Base-by-base conservation (phyloP, 2,329 filamentous ascomycete species). In the Apiospora pterosperma region DNA sequence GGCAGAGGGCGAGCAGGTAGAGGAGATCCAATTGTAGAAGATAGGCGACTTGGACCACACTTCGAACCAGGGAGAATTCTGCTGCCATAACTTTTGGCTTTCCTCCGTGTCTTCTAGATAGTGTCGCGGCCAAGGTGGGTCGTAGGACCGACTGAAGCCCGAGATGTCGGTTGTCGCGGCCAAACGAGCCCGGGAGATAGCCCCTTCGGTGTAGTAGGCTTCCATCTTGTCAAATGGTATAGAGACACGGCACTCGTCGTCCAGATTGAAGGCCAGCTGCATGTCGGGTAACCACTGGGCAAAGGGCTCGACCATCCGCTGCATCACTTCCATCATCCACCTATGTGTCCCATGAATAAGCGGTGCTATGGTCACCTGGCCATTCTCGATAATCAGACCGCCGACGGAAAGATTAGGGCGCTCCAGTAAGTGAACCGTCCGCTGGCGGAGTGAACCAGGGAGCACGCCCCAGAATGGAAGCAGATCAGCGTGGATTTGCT, bases 381-480 rank as follows among this genome's bases (percentile, higher is more conserved):
- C 74, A 39, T 69, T 70, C n/a, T 72, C 66, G 31, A 79, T 74
- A 12, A 75, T 67, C 23, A 79, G 66, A 12, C 75, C 76, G 19
- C 73, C 76, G 38, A 78, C 73, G 1, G 70, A 74, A 5, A 73
- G 62, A 28, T 64, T 64, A 0, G 74, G 70, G 39, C 74, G 71
- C 59, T 73, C 72, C 19, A 77, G 68, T 2, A 76, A 64, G 60
- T 76, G 71, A 19, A 70, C 66, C 1, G 75, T 76, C 62, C 88
- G 82, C 42, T 82, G 80, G 61, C 90, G 81, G 42, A 92, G 85
- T 4, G 84, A 83, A 8, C 81, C 77, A 8, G 90, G 89, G 36
- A 82, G 76, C 61, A 91, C 72, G 19, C 84, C 88, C 90, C 90
- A 92, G 72, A 91, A 92, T 0, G 90, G 90, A 14, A 90, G 79